phyloP scores from a whole-genome alignment of 1,284 basidiomycete species.

The Athelia sp. region DNA sequence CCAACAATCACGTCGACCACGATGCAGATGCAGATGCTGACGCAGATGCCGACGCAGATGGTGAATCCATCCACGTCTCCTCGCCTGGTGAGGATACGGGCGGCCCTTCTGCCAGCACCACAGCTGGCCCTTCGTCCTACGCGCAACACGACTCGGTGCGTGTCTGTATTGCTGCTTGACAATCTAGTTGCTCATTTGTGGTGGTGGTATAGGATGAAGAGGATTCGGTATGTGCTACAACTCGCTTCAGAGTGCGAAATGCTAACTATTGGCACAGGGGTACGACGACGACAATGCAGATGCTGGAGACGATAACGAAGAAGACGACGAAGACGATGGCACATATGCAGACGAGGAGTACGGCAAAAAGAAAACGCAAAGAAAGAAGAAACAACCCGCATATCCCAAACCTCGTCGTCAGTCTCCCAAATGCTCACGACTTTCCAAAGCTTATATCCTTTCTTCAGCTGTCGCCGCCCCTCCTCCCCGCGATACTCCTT shows the following conservation, averaged over 20 bases:
- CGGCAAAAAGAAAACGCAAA: slow-evolving; percentile 59
- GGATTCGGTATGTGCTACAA: slow-evolving; percentile 53
- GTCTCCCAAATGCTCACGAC: slow-evolving; percentile 15
- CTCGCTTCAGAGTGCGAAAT: slow-evolving; percentile 14
- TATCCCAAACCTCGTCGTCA: slow-evolving; percentile 56
- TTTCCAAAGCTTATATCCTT: slow-evolving; percentile 9
- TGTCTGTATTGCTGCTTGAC: neutral
- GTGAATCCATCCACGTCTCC: slow-evolving; percentile 26
- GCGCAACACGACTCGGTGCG: slow-evolving; percentile 21
- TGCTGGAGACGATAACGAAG: slow-evolving; percentile 35
- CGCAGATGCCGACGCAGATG: slow-evolving; percentile 36
- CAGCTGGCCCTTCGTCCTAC: slow-evolving; percentile 25
- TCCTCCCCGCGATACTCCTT: slow-evolving; percentile 46
- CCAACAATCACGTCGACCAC: slow-evolving; percentile 17
- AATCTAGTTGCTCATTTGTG: slow-evolving; percentile 7
- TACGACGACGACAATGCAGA: slow-evolving; percentile 50
- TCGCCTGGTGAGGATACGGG: slow-evolving; percentile 20
- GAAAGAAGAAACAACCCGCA: slow-evolving; percentile 61
- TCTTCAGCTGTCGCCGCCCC: slow-evolving; percentile 30
- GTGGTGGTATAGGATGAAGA: slow-evolving; percentile 44
- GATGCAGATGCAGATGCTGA: slow-evolving; percentile 19
- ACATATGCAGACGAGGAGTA: slow-evolving; percentile 77
- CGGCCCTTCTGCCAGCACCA: neutral
- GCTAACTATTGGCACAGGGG: slow-evolving; percentile 39
- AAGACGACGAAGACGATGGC: slow-evolving; percentile 61